These are phyloP conservation scores for Cenchrus americanus DNA, from an alignment of 176 grass and related monocot genomes.

Conservation along the genomic window DNA sequence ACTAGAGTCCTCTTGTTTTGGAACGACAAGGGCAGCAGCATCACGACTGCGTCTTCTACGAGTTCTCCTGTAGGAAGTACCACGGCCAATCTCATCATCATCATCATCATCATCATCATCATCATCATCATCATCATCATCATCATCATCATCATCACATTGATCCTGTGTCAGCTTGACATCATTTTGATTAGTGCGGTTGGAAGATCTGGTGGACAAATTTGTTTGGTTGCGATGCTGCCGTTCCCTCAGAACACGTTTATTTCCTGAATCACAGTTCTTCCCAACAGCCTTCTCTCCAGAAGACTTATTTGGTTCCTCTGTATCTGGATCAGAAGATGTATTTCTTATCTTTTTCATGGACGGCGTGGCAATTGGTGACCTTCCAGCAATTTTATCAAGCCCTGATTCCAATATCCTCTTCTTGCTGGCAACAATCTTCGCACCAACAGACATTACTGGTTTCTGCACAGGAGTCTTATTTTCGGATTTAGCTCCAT, in stretches of 20 bases:
- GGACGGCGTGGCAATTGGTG: conserved; percentile 36
- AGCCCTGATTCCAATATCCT: conserved; percentile 43
- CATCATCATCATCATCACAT: conserved; percentile 8
- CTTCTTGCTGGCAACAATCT: conserved; percentile 56
- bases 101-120: not conserved
- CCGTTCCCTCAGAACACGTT: conserved; percentile 26
- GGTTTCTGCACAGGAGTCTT: conserved; percentile 23
- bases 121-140: conserved; percentile 27
- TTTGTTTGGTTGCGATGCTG: conserved; percentile 24
- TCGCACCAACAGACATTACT: conserved; percentile 46
- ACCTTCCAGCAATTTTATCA: conserved; percentile 41
- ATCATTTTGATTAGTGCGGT: conserved; percentile 21
- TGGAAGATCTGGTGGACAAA: conserved; percentile 30
- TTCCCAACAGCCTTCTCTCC: conserved; percentile 32
- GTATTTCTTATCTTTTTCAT: conserved; percentile 49
- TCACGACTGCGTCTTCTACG: conserved; percentile 22
- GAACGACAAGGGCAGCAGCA: conserved; percentile 26
- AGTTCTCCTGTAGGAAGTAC: conserved; percentile 46
- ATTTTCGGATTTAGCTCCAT: conserved; percentile 62
- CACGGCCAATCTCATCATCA: conserved; percentile 28
- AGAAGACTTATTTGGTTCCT: conserved; percentile 36
- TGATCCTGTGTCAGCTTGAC: conserved; percentile 38
- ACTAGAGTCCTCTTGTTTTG: conserved; percentile 48
- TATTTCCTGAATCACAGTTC: conserved; percentile 41
- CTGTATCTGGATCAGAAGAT: conserved; percentile 38